phyloP scores from a whole-genome alignment of 164 flowering plant genomes.

The Litsea cubeba region DNA sequence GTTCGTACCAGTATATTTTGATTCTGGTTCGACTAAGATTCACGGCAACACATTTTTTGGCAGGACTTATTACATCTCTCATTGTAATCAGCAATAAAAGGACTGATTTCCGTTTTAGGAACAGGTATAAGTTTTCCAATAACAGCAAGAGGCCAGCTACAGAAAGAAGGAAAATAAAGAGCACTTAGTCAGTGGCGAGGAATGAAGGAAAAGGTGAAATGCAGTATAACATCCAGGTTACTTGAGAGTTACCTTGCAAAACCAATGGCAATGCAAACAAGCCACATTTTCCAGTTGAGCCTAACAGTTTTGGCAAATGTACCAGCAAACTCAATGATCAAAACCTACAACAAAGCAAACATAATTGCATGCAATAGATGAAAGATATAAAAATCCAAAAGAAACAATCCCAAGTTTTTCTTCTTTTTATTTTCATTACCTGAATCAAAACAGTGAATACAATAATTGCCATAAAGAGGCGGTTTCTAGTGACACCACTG shows the following conservation, averaged over 20 bases:
- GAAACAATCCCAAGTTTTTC: background rate
- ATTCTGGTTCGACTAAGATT: no score
- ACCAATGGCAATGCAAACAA: slow-evolving; percentile 54
- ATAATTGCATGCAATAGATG: background rate
- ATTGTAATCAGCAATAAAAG: no score
- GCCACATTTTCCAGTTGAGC: slow-evolving; percentile 70
- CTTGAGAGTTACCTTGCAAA: slow-evolving; percentile 48
- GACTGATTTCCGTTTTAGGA: slow-evolving; percentile 30
- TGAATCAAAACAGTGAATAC: slow-evolving; percentile 62
- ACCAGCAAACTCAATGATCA: slow-evolving; percentile 77
- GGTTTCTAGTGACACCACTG: slow-evolving; percentile 63
- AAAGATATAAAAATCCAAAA: background rate
- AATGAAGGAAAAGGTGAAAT: background rate
- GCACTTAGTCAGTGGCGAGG: background rate
- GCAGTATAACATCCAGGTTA: background rate
- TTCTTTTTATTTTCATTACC: slow-evolving; percentile 26
- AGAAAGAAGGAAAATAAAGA: background rate
- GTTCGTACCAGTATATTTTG: no score
- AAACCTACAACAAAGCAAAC: slow-evolving; percentile 28
- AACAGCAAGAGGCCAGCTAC: slow-evolving; percentile 90
- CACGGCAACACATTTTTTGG: background rate
- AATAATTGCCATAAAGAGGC: slow-evolving; percentile 68
- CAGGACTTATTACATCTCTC: background rate
- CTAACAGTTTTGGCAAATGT: slow-evolving; percentile 65
- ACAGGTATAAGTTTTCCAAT: slow-evolving; percentile 80